Percentiles rank a stretch among this genome's conserved stretches.
Conservation (phyloP, 176 grass and related monocot species). For the Musa acuminata region DNA sequence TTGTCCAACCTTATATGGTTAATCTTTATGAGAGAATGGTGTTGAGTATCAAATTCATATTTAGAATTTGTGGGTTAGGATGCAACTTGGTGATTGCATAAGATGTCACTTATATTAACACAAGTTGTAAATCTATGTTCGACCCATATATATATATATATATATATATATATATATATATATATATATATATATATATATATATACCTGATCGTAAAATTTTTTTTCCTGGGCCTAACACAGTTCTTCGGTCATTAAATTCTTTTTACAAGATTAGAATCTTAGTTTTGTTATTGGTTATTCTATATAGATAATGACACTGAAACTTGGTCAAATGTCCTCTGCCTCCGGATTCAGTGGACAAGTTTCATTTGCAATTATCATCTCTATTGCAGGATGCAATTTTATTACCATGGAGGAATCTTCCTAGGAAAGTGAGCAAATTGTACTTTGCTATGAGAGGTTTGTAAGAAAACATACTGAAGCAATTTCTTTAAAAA, state of each 20-base stretch:
- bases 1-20: neutral
- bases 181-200: no score
- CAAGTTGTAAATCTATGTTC: neutral
- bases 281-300: neutral
- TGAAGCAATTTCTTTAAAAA: neutral
- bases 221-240: no score
- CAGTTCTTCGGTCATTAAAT: no score
- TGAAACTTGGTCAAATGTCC: neutral
- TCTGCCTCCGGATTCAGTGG: neutral
- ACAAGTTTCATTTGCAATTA: neutral
- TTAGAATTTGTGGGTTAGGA: no score
- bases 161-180: no score
- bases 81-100: neutral
- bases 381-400: conserved; percentile 46
- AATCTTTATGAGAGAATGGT: neutral
- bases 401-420: conserved; percentile 59
- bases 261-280: no score
- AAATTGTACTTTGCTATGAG: conserved; percentile 76
- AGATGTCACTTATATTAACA: neutral
- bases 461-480: conserved; percentile 32
- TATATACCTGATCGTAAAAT: no score
- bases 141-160: no score
- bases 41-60: neutral
- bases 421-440: conserved; percentile 52
- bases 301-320: neutral